Conservation (phyloP, 495 filamentous ascomycete genomes). For the Penicillium riverlandense region DNA sequence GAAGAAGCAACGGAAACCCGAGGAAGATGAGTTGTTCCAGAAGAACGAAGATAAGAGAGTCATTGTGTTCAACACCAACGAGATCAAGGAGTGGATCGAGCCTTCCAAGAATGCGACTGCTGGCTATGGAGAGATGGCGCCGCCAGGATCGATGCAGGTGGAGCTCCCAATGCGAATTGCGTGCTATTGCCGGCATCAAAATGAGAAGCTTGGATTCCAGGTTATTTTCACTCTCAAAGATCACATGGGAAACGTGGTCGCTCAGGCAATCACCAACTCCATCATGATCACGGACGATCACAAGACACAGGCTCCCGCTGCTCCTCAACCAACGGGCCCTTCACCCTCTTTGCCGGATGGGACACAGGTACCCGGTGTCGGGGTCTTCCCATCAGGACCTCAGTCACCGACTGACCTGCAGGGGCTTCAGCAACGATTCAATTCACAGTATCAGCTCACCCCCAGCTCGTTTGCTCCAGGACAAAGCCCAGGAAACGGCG, state of each 20-base stretch:
- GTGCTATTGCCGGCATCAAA: slow-evolving; percentile 92
- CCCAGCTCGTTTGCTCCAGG: slow-evolving; percentile 28
- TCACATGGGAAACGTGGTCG: slow-evolving; percentile 60
- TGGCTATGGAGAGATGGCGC: slow-evolving; percentile 29
- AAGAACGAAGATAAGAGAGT: slow-evolving; percentile 70
- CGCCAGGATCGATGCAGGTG: slow-evolving; percentile 61
- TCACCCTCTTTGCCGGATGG: slow-evolving; percentile 34
- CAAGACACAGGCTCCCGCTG: slow-evolving; percentile 62
- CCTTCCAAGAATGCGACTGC: slow-evolving; percentile 34
- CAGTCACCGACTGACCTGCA: slow-evolving; percentile 48
- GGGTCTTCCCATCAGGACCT: slow-evolving; percentile 36
- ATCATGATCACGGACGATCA: slow-evolving; percentile 98
- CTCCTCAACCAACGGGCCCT: slow-evolving; percentile 26
- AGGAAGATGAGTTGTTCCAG: slow-evolving; percentile 75
- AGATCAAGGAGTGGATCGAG: slow-evolving; percentile 78
- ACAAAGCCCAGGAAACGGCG: slow-evolving; percentile 27
- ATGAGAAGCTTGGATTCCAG: slow-evolving; percentile 84
- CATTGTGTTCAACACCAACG: slow-evolving; percentile 89
- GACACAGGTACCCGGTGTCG: slow-evolving; percentile 35
- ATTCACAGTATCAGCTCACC: slow-evolving; percentile 34
- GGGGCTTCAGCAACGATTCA: slow-evolving; percentile 42
- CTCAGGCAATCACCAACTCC: slow-evolving; percentile 76
- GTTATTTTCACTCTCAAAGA: slow-evolving; percentile 94
- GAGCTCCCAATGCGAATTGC: slow-evolving; percentile 91
- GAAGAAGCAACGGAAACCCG: slow-evolving; percentile 82